Evolutionary conservation across 257 asterid genomes (phyloP).

Genomic region (Nicotiana paniculata): DNA sequence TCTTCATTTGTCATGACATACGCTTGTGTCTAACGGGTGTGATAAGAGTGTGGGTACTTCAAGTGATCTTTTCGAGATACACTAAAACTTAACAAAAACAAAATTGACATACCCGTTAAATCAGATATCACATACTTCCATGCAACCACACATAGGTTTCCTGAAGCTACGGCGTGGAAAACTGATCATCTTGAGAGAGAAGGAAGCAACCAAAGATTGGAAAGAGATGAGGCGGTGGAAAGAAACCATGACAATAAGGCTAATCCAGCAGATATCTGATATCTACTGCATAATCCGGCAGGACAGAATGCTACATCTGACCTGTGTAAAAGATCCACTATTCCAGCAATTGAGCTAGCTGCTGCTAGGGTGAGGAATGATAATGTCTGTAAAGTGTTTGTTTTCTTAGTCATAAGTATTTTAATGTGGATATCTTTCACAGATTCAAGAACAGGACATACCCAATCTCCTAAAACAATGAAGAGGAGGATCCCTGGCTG

Average conservation of each 20-base stretch:
- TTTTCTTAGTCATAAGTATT: not conserved
- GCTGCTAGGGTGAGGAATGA: constrained; percentile 58
- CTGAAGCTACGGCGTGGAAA: not conserved
- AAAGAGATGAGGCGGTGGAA: constrained; percentile 45
- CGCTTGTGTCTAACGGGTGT: no score
- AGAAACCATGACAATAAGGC: constrained; percentile 63
- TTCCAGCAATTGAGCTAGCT: constrained; percentile 62
- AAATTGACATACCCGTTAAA: no score
- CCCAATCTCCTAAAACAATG: constrained; percentile 66
- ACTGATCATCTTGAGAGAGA: constrained; percentile 23
- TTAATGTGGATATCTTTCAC: not conserved
- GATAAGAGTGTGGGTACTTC: no score
- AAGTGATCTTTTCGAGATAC: no score
- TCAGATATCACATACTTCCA: no score
- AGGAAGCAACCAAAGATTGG: constrained; percentile 62
- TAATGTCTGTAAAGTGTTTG: constrained; percentile 32
- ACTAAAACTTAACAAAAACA: no score
- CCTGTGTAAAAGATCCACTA: constrained; percentile 49
- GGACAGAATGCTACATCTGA: constrained; percentile 57
- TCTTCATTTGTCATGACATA: no score
- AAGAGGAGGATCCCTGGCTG: constrained; percentile 49
- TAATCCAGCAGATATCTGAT: constrained; percentile 50
- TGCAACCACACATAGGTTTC: no score
- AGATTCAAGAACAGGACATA: constrained; percentile 24
- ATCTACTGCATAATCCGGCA: constrained; percentile 41